Conservation (phyloP, 257 asterid species). For the Capsicum chinense region DNA sequence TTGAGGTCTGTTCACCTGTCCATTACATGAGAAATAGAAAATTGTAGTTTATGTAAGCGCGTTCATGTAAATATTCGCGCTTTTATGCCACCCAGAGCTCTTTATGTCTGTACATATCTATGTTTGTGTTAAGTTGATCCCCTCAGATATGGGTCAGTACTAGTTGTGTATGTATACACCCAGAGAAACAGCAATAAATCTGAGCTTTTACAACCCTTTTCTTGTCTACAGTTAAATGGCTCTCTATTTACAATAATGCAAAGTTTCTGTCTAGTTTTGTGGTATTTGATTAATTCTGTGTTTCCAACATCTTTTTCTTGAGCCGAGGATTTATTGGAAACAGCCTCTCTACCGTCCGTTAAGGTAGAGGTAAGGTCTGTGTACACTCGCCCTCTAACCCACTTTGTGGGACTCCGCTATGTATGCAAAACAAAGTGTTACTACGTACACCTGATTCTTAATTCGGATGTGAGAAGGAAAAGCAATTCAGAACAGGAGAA, state of each 20-base stretch:
- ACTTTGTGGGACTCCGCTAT: too few species aligned
- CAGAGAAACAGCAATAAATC: neutral
- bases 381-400: too few species aligned
- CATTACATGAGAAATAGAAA: conserved; percentile 36
- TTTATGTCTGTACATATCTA: neutral
- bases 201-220: neutral
- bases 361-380: too few species aligned
- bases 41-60: conserved; percentile 13
- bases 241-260: neutral
- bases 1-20: conserved; percentile 64
- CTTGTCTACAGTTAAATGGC: neutral
- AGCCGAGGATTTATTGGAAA: too few species aligned
- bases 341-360: too few species aligned
- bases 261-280: conserved; percentile 1
- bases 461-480: conserved; percentile 5
- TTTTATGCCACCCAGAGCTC: conserved; percentile 23
- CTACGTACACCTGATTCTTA: too few species aligned
- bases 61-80: neutral
- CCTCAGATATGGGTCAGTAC: neutral
- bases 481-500: neutral
- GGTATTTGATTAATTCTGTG: neutral
- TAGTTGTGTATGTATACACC: neutral
- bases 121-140: neutral
- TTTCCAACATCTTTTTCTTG: neutral
- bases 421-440: neutral